Base-by-base conservation (phyloP, 306 rosid genomes). In the Cajanus cajan region DNA sequence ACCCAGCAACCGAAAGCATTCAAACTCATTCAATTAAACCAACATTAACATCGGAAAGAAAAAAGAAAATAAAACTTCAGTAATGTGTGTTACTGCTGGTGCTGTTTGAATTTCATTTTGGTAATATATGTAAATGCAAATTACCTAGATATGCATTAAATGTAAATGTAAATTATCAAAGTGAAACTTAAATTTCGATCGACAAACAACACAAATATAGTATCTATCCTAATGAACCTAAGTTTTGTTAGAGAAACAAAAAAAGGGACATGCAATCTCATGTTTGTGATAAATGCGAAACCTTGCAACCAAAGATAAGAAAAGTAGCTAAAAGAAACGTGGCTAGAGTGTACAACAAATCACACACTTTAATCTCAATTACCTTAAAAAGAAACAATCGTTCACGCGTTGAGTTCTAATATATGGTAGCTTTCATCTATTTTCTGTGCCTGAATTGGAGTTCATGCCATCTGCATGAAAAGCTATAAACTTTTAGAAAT, bases 311-410 rank as follows among this genome's bases (percentile, higher is more conserved):
- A 24, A 55, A 34, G 48, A 48, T 40, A 36, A 51, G 37, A 44
- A 72, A 36, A 19, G 5, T 21, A n/a, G n/a, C n/a, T n/a, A 16
- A 73, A 14, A 11, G 22, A 15, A 77, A 63, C 16, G 8, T 4
- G 13, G 28, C 6, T 13, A 75, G 25, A 52, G 66, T 41, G 58
- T 4, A 8, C 36, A 44, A 34, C 54, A 66, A 39, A 55, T 34
- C 41, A 52, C 14, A 54, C 57, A 28, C 28, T 21, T 33, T n/a
- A 22, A 31, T 77, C 2, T 18, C 54, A 69, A 24, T 82, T 12
- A 67, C 74, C 74, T 70, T 58, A 47, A 48, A 77, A 72, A 16
- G 19, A 8, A 66, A 76, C 39, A 37, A 7, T 3, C 21, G 54
- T 34, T 39, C 33, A 39, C 28, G 44, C 18, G 63, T 4, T 12